Conservation (phyloP, 495 filamentous ascomycete genomes). For the Daldinia bambusicola region DNA sequence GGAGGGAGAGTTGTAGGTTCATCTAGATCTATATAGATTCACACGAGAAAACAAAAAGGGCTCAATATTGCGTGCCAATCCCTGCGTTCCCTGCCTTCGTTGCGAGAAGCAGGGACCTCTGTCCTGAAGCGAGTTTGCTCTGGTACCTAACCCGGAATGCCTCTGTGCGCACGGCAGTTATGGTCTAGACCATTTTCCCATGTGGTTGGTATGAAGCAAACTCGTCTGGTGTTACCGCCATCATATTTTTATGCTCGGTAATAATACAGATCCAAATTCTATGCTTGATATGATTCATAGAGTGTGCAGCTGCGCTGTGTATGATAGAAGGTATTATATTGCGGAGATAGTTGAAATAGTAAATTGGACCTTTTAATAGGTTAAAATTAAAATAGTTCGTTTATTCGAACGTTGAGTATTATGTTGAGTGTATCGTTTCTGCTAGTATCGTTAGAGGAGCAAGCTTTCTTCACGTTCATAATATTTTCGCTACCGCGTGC, state of each 20-base stretch:
- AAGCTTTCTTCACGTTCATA: too few relatives aligned
- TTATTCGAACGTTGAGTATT: background rate
- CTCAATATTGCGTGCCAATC: background rate
- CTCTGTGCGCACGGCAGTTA: background rate
- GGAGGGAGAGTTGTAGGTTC: background rate
- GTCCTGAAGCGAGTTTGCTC: background rate
- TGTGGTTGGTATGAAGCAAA: background rate
- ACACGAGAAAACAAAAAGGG: background rate
- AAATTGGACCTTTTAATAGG: background rate
- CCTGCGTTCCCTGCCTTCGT: background rate
- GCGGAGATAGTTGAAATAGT: background rate
- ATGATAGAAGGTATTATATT: background rate
- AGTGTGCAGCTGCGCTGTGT: background rate
- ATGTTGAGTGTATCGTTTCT: background rate
- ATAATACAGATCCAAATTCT: background rate
- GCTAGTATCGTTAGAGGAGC: too few relatives aligned
- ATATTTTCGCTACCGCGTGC: background rate
- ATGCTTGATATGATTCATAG: background rate
- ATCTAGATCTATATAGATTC: background rate
- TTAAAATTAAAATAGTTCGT: background rate
- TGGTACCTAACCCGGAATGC: background rate
- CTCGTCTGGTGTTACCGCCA: background rate
- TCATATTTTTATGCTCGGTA: background rate
- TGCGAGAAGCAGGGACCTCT: background rate
- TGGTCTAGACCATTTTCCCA: background rate